Conservation (phyloP, 768 basidiomycete species). For the Russula ochroleuca region DNA sequence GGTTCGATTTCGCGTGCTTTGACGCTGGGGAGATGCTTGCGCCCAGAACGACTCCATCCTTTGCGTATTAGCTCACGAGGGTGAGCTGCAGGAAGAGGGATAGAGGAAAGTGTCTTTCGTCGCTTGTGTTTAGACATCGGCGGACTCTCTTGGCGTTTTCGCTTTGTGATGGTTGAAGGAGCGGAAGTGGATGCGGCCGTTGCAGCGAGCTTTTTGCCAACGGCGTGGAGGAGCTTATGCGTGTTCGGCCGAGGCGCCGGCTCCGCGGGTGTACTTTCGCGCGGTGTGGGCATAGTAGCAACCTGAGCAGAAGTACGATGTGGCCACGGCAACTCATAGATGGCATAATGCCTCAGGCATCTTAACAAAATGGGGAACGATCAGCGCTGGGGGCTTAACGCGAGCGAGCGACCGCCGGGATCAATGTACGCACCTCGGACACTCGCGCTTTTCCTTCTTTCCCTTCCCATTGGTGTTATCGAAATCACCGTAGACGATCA, state of each 20-base stretch:
- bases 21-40: slow-evolving; percentile 34
- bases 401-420: slow-evolving; percentile 13
- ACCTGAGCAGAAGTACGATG: slow-evolving; percentile 50
- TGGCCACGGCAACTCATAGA: slow-evolving; percentile 72
- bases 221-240: slow-evolving; percentile 46
- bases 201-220: slow-evolving; percentile 50
- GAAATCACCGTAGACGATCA: slow-evolving; percentile 67
- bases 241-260: slow-evolving; percentile 45
- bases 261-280: slow-evolving; percentile 38
- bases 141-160: slow-evolving; percentile 25
- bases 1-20: slow-evolving; percentile 35
- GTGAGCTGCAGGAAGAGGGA: slow-evolving; percentile 14
- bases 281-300: slow-evolving; percentile 42
- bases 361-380: slow-evolving; percentile 37
- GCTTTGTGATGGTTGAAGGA: slow-evolving; percentile 22
- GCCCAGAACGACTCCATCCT: slow-evolving; percentile 33
- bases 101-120: slow-evolving; percentile 38
- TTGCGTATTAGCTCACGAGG: slow-evolving; percentile 30
- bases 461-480: slow-evolving; percentile 48
- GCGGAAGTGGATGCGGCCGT: slow-evolving; percentile 37
- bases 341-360: slow-evolving; percentile 76
- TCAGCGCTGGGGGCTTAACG: slow-evolving; percentile 6
- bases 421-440: slow-evolving; percentile 57
- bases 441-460: slow-evolving; percentile 48
- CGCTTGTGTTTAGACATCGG: slow-evolving; percentile 41